Evolutionary conservation across 495 filamentous ascomycete genomes (phyloP).

Genomic region (Bombardia bombarda): DNA sequence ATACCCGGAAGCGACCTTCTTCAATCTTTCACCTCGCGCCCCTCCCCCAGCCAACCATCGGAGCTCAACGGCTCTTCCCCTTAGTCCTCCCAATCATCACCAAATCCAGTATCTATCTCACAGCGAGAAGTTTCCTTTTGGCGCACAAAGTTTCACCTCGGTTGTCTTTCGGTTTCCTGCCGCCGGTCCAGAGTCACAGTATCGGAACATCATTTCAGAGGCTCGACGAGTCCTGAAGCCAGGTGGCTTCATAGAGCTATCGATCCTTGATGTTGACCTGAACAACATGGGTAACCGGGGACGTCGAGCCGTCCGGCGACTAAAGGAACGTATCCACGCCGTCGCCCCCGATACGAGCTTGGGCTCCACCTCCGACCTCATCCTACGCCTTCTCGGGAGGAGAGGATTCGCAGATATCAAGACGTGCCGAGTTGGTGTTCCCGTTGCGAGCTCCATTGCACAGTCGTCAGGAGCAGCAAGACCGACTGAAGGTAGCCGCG

Average conservation of each 20-base stretch:
- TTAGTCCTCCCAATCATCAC: constrained; percentile 74
- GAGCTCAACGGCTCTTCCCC: constrained; percentile 32
- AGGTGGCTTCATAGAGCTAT: constrained; percentile 83
- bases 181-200: constrained; percentile 63
- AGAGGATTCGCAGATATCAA: constrained; percentile 80
- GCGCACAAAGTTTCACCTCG: constrained; percentile 72
- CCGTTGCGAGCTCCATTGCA: constrained; percentile 65
- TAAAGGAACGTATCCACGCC: constrained; percentile 69
- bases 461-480: constrained; percentile 20
- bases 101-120: constrained; percentile 69
- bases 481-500: neutral
- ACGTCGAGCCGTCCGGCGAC: constrained; percentile 62
- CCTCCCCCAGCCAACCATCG: constrained; percentile 28
- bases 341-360: constrained; percentile 52
- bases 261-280: constrained; percentile 76
- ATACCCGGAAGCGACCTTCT: constrained; percentile 77
- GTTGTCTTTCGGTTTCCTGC: constrained; percentile 85
- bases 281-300: constrained; percentile 77
- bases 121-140: constrained; percentile 73
- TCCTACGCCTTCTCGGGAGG: constrained; percentile 66
- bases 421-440: constrained; percentile 81
- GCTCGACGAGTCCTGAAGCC: constrained; percentile 85
- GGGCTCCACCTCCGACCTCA: constrained; percentile 67
- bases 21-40: constrained; percentile 62
- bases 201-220: constrained; percentile 75